Evolutionary conservation across 306 rosid species (phyloP).

Genomic region (Acacia acuminata): DNA sequence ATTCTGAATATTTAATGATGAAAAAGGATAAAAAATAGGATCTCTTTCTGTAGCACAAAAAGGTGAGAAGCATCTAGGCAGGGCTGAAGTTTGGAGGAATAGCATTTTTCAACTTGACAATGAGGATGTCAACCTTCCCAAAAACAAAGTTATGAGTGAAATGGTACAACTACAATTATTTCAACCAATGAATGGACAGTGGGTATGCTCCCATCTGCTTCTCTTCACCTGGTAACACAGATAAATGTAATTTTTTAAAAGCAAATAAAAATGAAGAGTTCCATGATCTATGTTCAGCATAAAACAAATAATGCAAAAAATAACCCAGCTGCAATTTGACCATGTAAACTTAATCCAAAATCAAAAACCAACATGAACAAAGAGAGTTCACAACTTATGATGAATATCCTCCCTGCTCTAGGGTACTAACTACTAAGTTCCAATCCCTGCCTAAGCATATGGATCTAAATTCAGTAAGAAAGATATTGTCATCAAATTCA

Average conservation of each 20-base stretch:
- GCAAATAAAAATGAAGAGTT: background rate
- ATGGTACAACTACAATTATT: slow-evolving; percentile 7
- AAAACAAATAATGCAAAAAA: background rate
- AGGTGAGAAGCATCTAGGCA: slow-evolving; percentile 38
- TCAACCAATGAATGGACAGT: background rate
- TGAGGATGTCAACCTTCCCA: slow-evolving; percentile 2
- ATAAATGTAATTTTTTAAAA: background rate
- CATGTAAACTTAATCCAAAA: background rate
- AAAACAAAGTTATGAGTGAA: slow-evolving; percentile 19
- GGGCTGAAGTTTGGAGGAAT: slow-evolving; percentile 36
- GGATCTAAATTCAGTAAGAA: background rate
- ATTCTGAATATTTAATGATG: slow-evolving; percentile 27
- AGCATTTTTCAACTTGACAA: slow-evolving; percentile 35
- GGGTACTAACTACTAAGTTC: background rate
- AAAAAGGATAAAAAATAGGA: slow-evolving; percentile 21
- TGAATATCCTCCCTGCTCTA: background rate
- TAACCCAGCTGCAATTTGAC: background rate
- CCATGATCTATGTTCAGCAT: background rate
- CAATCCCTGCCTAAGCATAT: background rate
- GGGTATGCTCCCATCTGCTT: background rate
- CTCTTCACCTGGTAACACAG: slow-evolving; percentile 18
- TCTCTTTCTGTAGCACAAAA: slow-evolving; percentile 20
- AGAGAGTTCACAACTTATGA: background rate
- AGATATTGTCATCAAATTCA: background rate
- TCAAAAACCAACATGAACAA: background rate